phyloP scores from a whole-genome alignment of 208 protist species.

The Polymyxa betae region DNA sequence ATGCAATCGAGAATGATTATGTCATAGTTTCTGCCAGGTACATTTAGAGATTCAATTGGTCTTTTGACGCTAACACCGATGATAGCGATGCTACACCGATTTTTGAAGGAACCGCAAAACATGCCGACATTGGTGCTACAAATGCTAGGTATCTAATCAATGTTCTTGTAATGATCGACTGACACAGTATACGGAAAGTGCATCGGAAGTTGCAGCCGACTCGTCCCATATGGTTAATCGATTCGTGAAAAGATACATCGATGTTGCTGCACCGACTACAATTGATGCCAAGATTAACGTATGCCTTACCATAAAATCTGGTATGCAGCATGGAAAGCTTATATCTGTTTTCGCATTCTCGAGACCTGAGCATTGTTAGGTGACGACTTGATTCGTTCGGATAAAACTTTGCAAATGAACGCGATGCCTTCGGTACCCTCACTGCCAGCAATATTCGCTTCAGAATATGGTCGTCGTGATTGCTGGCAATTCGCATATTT shows the following conservation, averaged over 20 bases:
- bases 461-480: not conserved
- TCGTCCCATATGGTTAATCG: not conserved
- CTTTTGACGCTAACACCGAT: too few species aligned
- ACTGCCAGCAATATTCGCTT: not conserved
- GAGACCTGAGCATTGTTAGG: not conserved
- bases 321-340: not conserved
- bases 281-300: not conserved
- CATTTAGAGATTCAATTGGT: too few species aligned
- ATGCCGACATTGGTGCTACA: too few species aligned
- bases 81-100: too few species aligned
- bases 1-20: too few species aligned
- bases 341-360: too few species aligned
- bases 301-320: not conserved
- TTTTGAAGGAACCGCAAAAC: too few species aligned
- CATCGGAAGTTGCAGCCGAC: not conserved
- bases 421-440: not conserved
- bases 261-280: not conserved
- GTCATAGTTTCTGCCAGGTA: too few species aligned
- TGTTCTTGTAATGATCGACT: not conserved
- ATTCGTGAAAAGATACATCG: constrained; percentile 45
- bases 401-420: not conserved
- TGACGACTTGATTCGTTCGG: not conserved
- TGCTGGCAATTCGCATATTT: constrained; percentile 47
- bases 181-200: not conserved
- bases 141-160: too few species aligned